Base-by-base conservation (phyloP, 306 rosid species). In the Lotus japonicus region DNA sequence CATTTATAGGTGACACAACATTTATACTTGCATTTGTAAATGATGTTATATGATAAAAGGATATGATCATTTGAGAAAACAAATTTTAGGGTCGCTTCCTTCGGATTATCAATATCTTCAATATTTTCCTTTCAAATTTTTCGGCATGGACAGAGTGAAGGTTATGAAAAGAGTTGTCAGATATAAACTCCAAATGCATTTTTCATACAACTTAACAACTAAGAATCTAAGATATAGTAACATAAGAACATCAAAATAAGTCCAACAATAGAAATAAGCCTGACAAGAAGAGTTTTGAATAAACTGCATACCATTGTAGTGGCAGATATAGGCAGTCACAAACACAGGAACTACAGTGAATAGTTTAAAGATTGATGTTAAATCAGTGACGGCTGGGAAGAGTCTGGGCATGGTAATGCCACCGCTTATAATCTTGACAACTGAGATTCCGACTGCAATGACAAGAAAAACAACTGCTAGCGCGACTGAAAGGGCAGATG, bases 241-340 rank as follows among this genome's bases (percentile, higher is more conserved):
- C 59, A 58, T 17, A 41, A 65, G 58, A 74, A 53, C 60, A 49
- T 5, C 56, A 70, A 70, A 68, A 48, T 11, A 28, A 26, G 70
- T 19, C 42, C 41, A 68, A 46, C 38, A 21, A 15, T 26, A 54
- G 61, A 43, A 77, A 50, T 6, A 39, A 68, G 67, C 31, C 55
- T 57, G 21, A 38, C 39, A 45, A 12, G 58, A 69, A 18, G 66
- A 46, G n/a, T n/a, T 38, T 48, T 45, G 66, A 64, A 75, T 45
- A 76, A 72, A 21, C 66, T 58, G 51, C 86, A 68, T 86, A 91
- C 96, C 94, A 19, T 91, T 91, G 84, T 86, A 91, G 56, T 91
- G 97, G 78, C 97, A 91, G 79, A 91, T 91, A 68, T 81, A 91
- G 42, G 97, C 97, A 62, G 96, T 88, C 71, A 91, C 96, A 65